Evolutionary conservation across 176 grass and related monocot genomes (phyloP).

Genomic region (Sorghum bicolor): Sorghum_bicolor_NCBIv3 NC_012876.2:65166501-65167000

Average conservation of each 20-base stretch:
- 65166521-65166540: background rate
- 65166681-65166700: background rate
- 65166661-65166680: background rate
- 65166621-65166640: conserved; percentile 12
- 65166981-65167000: conserved; percentile 69
- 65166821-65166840: conserved; percentile 48
- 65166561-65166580: background rate
- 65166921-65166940: conserved; percentile 45
- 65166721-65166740: background rate
- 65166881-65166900: conserved; percentile 14
- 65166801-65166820: conserved; percentile 46
- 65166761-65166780: background rate
- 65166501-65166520: background rate
- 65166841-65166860: conserved; percentile 29
- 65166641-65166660: conserved; percentile 14
- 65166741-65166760: background rate
- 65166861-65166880: conserved; percentile 6
- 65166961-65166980: conserved; percentile 47
- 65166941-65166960: conserved; percentile 26
- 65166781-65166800: conserved; percentile 39
- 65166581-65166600: background rate
- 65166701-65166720: conserved; percentile 27
- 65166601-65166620: background rate
- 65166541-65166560: background rate
- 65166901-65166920: background rate